Conservation (phyloP, 768 basidiomycete species). For the Leucocoprinus birnbaumii region DNA sequence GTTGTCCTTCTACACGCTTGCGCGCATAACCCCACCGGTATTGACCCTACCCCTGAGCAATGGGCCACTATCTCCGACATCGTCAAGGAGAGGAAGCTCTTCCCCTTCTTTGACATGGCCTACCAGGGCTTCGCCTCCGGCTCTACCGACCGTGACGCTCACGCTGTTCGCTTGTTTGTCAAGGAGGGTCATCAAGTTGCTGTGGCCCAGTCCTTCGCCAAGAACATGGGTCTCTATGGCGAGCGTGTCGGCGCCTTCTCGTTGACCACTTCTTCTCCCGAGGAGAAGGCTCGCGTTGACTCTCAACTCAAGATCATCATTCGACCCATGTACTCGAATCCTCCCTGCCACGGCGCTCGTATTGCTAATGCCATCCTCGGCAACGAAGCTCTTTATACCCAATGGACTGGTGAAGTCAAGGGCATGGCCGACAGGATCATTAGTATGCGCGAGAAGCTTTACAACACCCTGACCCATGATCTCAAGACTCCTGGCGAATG, state of each 20-base stretch:
- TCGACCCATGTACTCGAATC: slow-evolving; percentile 98
- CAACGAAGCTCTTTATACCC: slow-evolving; percentile 66
- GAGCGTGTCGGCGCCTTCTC: slow-evolving; percentile 99
- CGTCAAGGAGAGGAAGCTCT: slow-evolving; percentile 83
- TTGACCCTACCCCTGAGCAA: slow-evolving; percentile 91
- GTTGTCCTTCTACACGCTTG: slow-evolving; percentile 94
- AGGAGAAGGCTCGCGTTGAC: slow-evolving; percentile 84
- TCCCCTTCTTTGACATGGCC: slow-evolving; percentile 99
- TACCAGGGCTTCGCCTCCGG: slow-evolving; percentile 99
- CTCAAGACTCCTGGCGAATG: slow-evolving; percentile 92
- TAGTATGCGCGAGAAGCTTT: slow-evolving; percentile 85
- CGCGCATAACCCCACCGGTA: slow-evolving; percentile 98
- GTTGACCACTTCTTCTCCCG: slow-evolving; percentile 61
- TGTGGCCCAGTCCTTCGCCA: slow-evolving; percentile 94
- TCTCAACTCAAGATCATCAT: slow-evolving; percentile 95
- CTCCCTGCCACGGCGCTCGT: slow-evolving; percentile 86
- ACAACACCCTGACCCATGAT: slow-evolving; percentile 70
- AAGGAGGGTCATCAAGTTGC: slow-evolving; percentile 87
- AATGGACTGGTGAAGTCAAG: slow-evolving; percentile 93
- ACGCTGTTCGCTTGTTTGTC: slow-evolving; percentile 93
- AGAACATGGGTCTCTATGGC: slow-evolving; percentile 99
- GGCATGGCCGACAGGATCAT: slow-evolving; percentile 96
- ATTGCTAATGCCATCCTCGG: slow-evolving; percentile 85
- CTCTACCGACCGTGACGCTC: slow-evolving; percentile 85
- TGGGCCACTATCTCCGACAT: slow-evolving; percentile 91